phyloP scores from a whole-genome alignment of 2,329 filamentous ascomycete genomes.

The Aureobasidium sp. region DNA sequence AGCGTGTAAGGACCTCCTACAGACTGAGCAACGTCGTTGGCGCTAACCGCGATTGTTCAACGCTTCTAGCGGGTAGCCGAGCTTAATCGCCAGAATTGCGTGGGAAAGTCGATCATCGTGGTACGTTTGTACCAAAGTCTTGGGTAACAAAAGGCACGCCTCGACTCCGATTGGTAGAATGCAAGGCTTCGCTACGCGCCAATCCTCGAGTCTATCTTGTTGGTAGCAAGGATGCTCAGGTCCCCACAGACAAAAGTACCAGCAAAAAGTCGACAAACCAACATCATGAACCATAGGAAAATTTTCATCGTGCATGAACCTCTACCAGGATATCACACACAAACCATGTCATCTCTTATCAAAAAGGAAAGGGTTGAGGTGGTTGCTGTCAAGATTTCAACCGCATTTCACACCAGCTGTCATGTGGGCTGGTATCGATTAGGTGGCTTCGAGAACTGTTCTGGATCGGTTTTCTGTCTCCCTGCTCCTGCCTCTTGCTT shows the following conservation, averaged over 20 bases:
- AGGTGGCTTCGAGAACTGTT: neutral
- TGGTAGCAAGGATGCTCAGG: slow-evolving; percentile 3
- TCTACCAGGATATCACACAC: neutral
- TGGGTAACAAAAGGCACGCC: neutral
- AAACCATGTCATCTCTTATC: neutral
- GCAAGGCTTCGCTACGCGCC: neutral
- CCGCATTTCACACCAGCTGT: neutral
- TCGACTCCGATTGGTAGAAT: neutral
- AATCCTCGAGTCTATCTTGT: slow-evolving; percentile 5
- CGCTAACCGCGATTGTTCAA: slow-evolving; percentile 5
- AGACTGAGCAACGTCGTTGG: slow-evolving; percentile 8
- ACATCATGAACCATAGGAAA: neutral
- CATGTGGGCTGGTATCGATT: slow-evolving; percentile 2
- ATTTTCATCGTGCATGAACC: neutral
- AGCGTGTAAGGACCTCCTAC: slow-evolving; percentile 10
- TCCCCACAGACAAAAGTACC: neutral
- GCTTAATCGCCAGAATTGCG: slow-evolving; percentile 1
- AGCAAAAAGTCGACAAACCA: neutral
- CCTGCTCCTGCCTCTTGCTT: neutral
- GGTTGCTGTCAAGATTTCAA: neutral
- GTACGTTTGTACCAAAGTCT: neutral
- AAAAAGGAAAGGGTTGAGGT: neutral
- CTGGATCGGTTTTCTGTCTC: neutral
- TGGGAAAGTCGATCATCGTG: slow-evolving; percentile 11
- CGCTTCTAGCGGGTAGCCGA: slow-evolving; percentile 4